A percentile compares a stretch with the other conserved stretches of the same genome.
Conservation (phyloP, 768 basidiomycete genomes). For the Boletus barrowsii region DNA sequence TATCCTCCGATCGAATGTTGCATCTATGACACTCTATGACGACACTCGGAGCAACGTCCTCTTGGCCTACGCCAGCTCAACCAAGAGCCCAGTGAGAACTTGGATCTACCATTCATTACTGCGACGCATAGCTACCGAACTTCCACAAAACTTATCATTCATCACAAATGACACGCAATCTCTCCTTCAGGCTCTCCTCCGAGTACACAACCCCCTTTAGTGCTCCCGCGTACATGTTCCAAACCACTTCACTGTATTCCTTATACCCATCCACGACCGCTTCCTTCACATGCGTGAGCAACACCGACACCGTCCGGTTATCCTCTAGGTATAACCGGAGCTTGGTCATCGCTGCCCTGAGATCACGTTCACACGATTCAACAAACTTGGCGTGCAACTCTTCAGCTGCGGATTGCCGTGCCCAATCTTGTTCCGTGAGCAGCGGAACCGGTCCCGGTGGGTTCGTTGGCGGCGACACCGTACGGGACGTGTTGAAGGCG, state of each 20-base stretch:
- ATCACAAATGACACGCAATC: constrained; percentile 37
- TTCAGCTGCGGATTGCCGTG: constrained; percentile 47
- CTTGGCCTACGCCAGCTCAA: neutral
- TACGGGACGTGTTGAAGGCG: constrained; percentile 29
- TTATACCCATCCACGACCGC: constrained; percentile 73
- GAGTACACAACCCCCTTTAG: constrained; percentile 34
- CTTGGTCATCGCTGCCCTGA: constrained; percentile 52
- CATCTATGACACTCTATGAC: neutral
- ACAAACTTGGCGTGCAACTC: constrained; percentile 54
- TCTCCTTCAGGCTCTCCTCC: constrained; percentile 37
- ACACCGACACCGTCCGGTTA: constrained; percentile 69
- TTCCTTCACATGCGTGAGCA: constrained; percentile 74
- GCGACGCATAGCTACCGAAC: too few relatives aligned
- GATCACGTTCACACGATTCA: constrained; percentile 50
- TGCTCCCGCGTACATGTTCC: constrained; percentile 43
- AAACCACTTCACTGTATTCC: constrained; percentile 64
- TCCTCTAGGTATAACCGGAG: constrained; percentile 81
- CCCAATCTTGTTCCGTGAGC: constrained; percentile 45
- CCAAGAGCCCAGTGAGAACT: neutral
- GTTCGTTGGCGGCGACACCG: constrained; percentile 14
- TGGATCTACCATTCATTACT: neutral
- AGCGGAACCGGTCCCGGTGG: constrained; percentile 17
- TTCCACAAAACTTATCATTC: constrained; percentile 3
- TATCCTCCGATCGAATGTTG: neutral
- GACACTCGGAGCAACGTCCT: neutral